Evolutionary conservation across 805 yeast species (phyloP).

Genomic region (Lachancea sp.): DNA sequence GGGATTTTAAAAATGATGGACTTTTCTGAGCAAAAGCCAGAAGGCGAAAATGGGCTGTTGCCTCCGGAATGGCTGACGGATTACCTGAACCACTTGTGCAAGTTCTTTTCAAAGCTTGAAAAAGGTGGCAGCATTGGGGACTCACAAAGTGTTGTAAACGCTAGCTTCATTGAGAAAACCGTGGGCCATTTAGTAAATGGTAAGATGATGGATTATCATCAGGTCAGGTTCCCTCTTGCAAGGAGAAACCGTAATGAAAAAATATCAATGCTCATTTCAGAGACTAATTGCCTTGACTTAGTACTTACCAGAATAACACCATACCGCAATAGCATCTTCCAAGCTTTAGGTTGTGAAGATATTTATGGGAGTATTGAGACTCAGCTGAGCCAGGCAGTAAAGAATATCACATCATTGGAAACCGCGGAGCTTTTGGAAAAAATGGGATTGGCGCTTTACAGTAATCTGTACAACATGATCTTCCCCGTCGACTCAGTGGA

Average conservation of each 20-base stretch:
- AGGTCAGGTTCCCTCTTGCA: conserved; percentile 26
- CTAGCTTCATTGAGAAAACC: conserved; percentile 36
- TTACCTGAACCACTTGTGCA: conserved; percentile 43
- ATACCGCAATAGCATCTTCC: conserved; percentile 34
- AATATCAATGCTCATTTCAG: conserved; percentile 35
- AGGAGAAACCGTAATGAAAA: conserved; percentile 23
- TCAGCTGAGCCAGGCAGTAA: conserved; percentile 27
- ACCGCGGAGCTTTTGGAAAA: conserved; percentile 42
- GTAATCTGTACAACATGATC: conserved; percentile 65
- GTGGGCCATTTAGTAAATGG: conserved; percentile 37
- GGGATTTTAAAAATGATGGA: conserved; percentile 19
- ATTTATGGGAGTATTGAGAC: conserved; percentile 25
- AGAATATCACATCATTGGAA: conserved; percentile 39
- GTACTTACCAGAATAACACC: conserved; percentile 46
- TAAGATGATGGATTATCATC: conserved; percentile 25
- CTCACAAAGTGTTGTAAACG: conserved; percentile 33
- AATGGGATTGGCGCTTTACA: conserved; percentile 52
- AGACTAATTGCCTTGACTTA: conserved; percentile 55
- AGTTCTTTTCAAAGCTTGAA: conserved; percentile 53
- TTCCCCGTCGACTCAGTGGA: conserved; percentile 47
- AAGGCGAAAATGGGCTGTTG: conserved; percentile 43
- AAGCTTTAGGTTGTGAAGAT: conserved; percentile 24
- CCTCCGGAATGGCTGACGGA: conserved; percentile 81
- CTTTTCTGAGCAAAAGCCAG: conserved; percentile 29
- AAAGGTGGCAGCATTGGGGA: conserved; percentile 31